These are phyloP conservation scores for Vitis amurensis DNA, from an alignment of 164 flowering plant species.

Conservation along the genomic window DNA sequence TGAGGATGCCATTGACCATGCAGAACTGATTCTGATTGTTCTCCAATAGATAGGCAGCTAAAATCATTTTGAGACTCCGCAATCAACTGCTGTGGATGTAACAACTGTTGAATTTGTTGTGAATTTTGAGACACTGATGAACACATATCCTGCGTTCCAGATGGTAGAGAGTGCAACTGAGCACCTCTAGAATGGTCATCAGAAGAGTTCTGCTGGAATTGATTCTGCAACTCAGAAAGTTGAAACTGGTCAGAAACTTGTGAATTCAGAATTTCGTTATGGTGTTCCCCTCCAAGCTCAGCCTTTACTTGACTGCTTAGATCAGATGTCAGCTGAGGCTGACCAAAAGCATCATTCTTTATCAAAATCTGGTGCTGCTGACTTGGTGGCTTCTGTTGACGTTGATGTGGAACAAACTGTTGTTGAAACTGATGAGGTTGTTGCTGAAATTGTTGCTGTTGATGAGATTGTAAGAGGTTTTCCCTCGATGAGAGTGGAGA, in stretches of 20 bases:
- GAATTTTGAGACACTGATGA: slow-evolving; percentile 46
- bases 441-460: slow-evolving; percentile 55
- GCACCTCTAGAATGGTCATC: slow-evolving; percentile 39
- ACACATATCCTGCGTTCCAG: slow-evolving; percentile 36
- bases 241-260: slow-evolving; percentile 59
- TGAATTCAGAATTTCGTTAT: slow-evolving; percentile 42
- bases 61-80: slow-evolving; percentile 49
- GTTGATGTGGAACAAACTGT: slow-evolving; percentile 45
- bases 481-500: slow-evolving; percentile 41
- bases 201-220: slow-evolving; percentile 50
- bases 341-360: slow-evolving; percentile 52
- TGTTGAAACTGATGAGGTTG: slow-evolving; percentile 54
- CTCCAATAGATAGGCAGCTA: slow-evolving; percentile 44
- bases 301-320: slow-evolving; percentile 43
- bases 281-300: slow-evolving; percentile 54
- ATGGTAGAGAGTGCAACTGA: slow-evolving; percentile 39
- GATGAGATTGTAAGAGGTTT: slow-evolving; percentile 45
- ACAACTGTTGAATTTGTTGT: slow-evolving; percentile 55
- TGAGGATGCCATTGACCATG: slow-evolving; percentile 60
- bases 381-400: slow-evolving; percentile 52
- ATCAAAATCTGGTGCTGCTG: slow-evolving; percentile 51
- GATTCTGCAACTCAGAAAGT: slow-evolving; percentile 58
- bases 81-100: slow-evolving; percentile 48
- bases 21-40: slow-evolving; percentile 41
- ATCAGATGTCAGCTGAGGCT: slow-evolving; percentile 54